Conservation (phyloP, 2,329 filamentous ascomycete genomes). For the Sporothrix curviconia region DNA sequence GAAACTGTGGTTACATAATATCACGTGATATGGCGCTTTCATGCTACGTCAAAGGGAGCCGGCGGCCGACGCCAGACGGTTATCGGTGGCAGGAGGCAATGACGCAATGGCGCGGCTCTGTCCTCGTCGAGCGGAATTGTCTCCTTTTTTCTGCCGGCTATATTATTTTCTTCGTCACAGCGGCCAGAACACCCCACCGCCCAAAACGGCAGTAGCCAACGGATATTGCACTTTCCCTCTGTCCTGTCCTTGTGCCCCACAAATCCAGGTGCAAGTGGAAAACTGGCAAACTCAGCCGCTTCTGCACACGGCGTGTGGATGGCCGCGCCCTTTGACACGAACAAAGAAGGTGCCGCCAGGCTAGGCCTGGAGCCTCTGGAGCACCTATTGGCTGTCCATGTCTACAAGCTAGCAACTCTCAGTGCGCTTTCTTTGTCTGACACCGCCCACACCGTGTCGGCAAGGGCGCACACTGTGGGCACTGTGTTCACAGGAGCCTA, state of each 20-base stretch:
- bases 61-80: slow-evolving; percentile 3
- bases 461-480: neutral
- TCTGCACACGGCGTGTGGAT: neutral
- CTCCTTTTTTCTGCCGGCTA: slow-evolving; percentile 6
- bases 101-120: slow-evolving; percentile 8
- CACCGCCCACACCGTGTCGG: neutral
- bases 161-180: neutral
- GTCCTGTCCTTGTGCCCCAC: too few species aligned
- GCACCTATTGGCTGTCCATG: too few species aligned
- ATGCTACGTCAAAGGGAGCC: neutral
- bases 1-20: neutral
- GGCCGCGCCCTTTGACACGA: slow-evolving; percentile 4
- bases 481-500: too few species aligned
- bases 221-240: too few species aligned
- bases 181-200: neutral
- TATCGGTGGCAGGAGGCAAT: slow-evolving; percentile 6
- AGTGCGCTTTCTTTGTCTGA: neutral
- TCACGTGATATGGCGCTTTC: slow-evolving; percentile 13
- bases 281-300: too few species aligned
- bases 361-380: too few species aligned
- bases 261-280: too few species aligned
- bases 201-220: neutral
- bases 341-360: slow-evolving; percentile 2
- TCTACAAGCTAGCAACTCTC: too few species aligned
- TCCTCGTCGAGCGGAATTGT: neutral